Evolutionary conservation across 257 asterid species (phyloP), one percentile per base, ranked within the genome.

Genomic region (Euphrasia confusa): DNA sequence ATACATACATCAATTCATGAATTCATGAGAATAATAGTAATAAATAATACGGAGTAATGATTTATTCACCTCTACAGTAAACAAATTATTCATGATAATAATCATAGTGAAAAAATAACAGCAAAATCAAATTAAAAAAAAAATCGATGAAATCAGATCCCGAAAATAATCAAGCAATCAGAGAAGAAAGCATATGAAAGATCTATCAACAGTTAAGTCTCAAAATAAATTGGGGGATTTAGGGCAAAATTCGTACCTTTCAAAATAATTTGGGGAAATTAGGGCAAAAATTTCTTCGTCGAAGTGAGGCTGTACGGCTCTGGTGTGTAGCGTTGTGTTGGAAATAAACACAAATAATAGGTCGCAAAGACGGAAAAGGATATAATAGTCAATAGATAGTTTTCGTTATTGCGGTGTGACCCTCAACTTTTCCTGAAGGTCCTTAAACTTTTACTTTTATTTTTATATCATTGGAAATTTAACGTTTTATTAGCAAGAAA

Each of bases 271-370:
- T 9, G 27, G 5, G 44, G 30, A 59, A 10, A 12, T 18, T 65
- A 71, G 75, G 71, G 68, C 64, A 65, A 27, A 27, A 35, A 35
- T 35, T 26, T 2, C 37, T 57, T 4, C 12, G 15, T 26, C 13
- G 67, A 33, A 64, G 52, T 3, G 35, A 33, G 62, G 53, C 48
- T 56, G 52, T 13, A 45, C 52, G 52, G 52, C 69, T 35, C 54
- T n/a, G 5, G 33, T 21, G 5, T 30, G 33, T 30, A 30, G 33
- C 17, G 30, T 2, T 13, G 7, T 13, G 11, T 35, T 28, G 73
- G 45, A 61, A 61, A 21, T 49, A 4, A 54, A 61, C 12, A 10
- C 40, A 14, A 18, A 18, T 0, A 30, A 53, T 3, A 11, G 37
- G 10, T 14, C n/a, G 30, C 54, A 58, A 60, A 69, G 45, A 48